Evolutionary conservation across 2,329 filamentous ascomycete species (phyloP).

Genomic region (Trichoderma sp.): DNA sequence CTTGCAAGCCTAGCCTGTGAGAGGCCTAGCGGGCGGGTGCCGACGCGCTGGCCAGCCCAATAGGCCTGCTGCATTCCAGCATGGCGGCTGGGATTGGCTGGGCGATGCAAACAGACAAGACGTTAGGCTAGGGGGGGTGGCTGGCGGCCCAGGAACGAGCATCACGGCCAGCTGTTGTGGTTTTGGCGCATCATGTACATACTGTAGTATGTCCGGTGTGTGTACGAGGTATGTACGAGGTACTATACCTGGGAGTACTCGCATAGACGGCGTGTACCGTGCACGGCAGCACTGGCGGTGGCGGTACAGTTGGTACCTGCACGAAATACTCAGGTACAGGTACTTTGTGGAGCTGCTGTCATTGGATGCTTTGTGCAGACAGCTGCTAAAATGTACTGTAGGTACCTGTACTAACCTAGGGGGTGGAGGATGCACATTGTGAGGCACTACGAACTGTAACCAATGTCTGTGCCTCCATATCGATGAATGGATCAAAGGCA

Average conservation of each 20-base stretch:
- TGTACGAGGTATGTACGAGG: too few relatives aligned
- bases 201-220: too few relatives aligned
- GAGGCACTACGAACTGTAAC: too few relatives aligned
- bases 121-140: slow-evolving; percentile 7
- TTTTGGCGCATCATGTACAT: background rate
- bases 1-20: slow-evolving; percentile 9
- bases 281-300: background rate
- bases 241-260: too few relatives aligned
- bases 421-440: too few relatives aligned
- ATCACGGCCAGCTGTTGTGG: background rate
- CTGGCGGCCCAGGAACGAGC: slow-evolving; percentile 11
- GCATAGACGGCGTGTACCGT: background rate
- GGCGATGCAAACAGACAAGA: slow-evolving; percentile 6
- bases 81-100: slow-evolving; percentile 15
- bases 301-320: slow-evolving; percentile 4
- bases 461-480: background rate
- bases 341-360: background rate
- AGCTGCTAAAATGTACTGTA: too few relatives aligned
- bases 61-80: slow-evolving; percentile 19
- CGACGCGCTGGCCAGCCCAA: slow-evolving; percentile 18
- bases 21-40: slow-evolving; percentile 3
- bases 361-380: background rate
- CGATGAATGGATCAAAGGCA: background rate
- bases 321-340: background rate
- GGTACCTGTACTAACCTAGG: too few relatives aligned